phyloP scores from a whole-genome alignment of 176 grass and related monocot species.

The Phoenix dactylifera region DNA sequence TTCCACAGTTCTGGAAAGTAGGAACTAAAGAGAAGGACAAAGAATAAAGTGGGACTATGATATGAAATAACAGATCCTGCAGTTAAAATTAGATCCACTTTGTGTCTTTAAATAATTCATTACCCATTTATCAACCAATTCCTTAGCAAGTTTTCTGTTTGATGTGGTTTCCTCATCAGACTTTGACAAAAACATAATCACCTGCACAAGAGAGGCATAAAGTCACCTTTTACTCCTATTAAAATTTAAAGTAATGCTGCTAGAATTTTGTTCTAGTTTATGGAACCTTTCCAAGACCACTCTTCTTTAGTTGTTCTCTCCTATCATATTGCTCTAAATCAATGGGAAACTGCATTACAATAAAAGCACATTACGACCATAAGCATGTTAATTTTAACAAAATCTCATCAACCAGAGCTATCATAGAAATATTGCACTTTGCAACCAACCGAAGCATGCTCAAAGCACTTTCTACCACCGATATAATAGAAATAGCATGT shows the following conservation, averaged over 20 bases:
- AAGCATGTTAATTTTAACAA: not conserved
- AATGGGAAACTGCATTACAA: conserved; percentile 66
- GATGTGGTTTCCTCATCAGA: conserved; percentile 93
- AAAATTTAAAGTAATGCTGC: too few species aligned
- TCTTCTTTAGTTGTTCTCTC: conserved; percentile 91
- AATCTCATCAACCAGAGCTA: too few species aligned
- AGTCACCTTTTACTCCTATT: too few species aligned
- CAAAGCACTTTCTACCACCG: too few species aligned
- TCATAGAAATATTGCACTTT: too few species aligned
- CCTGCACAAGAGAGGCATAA: conserved; percentile 28
- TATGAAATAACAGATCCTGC: conserved; percentile 4
- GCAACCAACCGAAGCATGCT: too few species aligned
- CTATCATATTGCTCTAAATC: conserved; percentile 88
- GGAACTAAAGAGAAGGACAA: too few species aligned
- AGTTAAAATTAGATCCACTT: not conserved
- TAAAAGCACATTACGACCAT: conserved; percentile 3
- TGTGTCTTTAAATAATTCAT: not conserved
- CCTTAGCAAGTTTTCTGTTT: conserved; percentile 88
- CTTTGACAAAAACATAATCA: conserved; percentile 98
- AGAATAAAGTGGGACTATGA: not conserved
- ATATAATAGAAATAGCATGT: not conserved
- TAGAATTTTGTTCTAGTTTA: too few species aligned
- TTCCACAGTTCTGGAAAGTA: not conserved
- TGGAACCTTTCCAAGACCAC: conserved; percentile 80
- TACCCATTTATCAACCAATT: conserved; percentile 99